Conservation (phyloP, 2,329 filamentous ascomycete genomes). For the Juglanconis sp. region DNA sequence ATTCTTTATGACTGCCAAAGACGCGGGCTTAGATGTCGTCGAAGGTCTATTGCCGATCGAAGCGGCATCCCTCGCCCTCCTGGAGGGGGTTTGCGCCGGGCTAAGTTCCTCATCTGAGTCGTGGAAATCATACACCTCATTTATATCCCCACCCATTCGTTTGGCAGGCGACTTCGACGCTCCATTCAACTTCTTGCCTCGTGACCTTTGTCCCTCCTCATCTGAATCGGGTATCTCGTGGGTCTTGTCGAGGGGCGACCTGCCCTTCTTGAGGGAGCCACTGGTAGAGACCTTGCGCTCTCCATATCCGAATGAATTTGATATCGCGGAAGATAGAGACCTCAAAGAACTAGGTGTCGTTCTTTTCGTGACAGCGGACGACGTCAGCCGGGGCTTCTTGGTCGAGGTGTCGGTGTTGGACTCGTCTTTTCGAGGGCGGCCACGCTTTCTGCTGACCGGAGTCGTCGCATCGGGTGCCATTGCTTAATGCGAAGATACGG, state of each 20-base stretch:
- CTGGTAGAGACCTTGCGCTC: neutral
- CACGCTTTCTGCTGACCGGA: constrained; percentile 11
- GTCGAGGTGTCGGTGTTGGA: neutral
- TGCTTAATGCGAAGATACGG: neutral
- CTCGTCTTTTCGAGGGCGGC: constrained; percentile 17
- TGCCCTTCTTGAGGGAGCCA: neutral
- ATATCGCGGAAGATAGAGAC: constrained; percentile 20
- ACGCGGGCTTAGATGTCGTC: neutral
- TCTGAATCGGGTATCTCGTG: constrained; percentile 25
- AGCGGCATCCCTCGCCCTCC: neutral
- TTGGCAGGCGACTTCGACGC: neutral
- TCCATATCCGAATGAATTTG: constrained; percentile 12
- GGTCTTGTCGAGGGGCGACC: neutral
- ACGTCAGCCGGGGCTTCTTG: constrained; percentile 21
- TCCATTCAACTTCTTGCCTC: neutral
- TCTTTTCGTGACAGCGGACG: constrained; percentile 16
- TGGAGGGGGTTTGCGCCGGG: constrained; percentile 1
- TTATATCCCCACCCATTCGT: neutral
- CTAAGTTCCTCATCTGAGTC: constrained; percentile 17
- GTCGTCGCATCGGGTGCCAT: constrained; percentile 8
- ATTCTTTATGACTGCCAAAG: neutral
- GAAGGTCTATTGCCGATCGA: neutral
- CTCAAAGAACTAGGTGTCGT: constrained; percentile 21
- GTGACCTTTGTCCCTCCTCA: constrained; percentile 16
- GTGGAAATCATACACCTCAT: constrained; percentile 20